Percentiles rank a stretch among this genome's conserved stretches.
phyloP scores from a whole-genome alignment of 495 filamentous ascomycete species.

The Penicillium steckii region DNA sequence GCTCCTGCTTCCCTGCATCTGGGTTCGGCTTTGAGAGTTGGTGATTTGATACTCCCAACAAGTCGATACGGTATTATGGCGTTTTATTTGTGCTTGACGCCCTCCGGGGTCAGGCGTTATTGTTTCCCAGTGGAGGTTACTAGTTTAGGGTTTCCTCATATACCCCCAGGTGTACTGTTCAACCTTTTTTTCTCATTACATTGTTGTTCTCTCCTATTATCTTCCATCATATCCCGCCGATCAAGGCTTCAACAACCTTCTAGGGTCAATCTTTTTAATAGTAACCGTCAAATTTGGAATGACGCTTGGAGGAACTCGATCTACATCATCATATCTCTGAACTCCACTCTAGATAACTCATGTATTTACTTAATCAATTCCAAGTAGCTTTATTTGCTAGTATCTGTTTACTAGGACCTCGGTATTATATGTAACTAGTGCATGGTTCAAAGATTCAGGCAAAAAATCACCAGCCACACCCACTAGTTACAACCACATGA shows the following conservation, averaged over 20 bases:
- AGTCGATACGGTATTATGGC: slow-evolving; percentile 13
- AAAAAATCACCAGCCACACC: background rate
- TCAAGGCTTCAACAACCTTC: background rate
- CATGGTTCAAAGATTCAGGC: background rate
- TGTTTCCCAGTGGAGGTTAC: slow-evolving; percentile 20
- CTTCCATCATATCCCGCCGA: background rate
- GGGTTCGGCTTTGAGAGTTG: slow-evolving; percentile 7
- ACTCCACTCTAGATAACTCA: background rate
- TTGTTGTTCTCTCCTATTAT: background rate
- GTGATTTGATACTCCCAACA: background rate
- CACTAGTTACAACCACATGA: background rate
- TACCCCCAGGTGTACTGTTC: slow-evolving; percentile 24
- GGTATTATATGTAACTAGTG: too few relatives aligned
- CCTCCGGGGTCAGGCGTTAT: slow-evolving; percentile 23
- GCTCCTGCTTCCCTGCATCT: slow-evolving; percentile 12
- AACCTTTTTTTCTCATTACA: slow-evolving; percentile 4
- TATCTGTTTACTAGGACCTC: too few relatives aligned
- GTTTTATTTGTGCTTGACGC: slow-evolving; percentile 26
- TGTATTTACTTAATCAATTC: too few relatives aligned
- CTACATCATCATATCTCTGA: background rate
- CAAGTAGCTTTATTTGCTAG: too few relatives aligned
- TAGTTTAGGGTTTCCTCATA: slow-evolving; percentile 20
- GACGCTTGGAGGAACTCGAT: background rate
- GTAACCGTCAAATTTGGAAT: background rate
- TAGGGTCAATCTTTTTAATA: background rate